Conservation (phyloP, 192 early-diverging fungal genomes). For the Geranomyces michiganensis region DNA sequence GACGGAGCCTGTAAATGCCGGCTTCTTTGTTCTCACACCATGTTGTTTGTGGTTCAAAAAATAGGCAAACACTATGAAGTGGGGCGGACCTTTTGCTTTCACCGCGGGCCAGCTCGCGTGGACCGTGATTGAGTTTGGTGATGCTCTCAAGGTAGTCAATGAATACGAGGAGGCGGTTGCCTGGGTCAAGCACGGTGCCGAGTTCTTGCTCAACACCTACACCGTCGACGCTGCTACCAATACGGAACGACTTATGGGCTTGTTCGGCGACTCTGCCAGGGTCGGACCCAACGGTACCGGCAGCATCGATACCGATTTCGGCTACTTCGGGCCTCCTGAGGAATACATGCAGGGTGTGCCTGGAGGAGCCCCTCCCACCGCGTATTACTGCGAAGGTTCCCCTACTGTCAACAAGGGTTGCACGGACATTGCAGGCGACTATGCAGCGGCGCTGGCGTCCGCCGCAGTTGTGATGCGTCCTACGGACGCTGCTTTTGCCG, state of each 20-base stretch:
- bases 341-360: conserved; percentile 34
- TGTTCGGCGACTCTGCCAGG: conserved; percentile 28
- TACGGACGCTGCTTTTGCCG: conserved; percentile 29
- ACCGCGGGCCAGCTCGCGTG: conserved; percentile 52
- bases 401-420: conserved; percentile 30
- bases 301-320: conserved; percentile 33
- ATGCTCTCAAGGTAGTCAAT: conserved; percentile 42
- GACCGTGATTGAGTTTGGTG: conserved; percentile 50
- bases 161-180: conserved; percentile 27
- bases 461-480: conserved; percentile 24
- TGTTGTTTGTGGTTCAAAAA: neutral
- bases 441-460: conserved; percentile 27
- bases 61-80: conserved; percentile 61
- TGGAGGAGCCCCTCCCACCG: neutral
- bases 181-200: conserved; percentile 39
- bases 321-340: conserved; percentile 42
- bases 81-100: conserved; percentile 55
- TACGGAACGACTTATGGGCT: conserved; percentile 29
- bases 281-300: neutral
- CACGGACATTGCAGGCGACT: conserved; percentile 39
- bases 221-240: conserved; percentile 14
- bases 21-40: neutral
- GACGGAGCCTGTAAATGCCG: neutral
- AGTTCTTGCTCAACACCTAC: conserved; percentile 36
- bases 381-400: conserved; percentile 33